Percentiles rank a stretch among this genome's conserved stretches.
phyloP scores from a whole-genome alignment of 1,284 basidiomycete genomes.

The Peniophora sp. region DNA sequence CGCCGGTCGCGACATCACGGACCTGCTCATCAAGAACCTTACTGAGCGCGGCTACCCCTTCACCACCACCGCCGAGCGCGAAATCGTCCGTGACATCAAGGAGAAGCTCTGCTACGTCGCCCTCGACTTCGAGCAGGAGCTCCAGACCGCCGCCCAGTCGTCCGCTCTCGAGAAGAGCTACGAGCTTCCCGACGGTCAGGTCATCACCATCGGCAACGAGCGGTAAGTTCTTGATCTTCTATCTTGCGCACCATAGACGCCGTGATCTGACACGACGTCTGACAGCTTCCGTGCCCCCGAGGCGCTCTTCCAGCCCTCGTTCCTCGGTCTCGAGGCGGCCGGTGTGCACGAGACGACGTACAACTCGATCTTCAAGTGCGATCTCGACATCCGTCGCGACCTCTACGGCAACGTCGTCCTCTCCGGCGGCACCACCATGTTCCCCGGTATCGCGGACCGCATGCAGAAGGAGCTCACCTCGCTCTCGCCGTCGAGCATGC shows the following conservation, averaged over 20 bases:
- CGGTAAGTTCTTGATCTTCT: constrained; percentile 38
- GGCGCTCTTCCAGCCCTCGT: constrained; percentile 93
- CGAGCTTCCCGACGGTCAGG: constrained; percentile 94
- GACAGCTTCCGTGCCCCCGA: constrained; percentile 92
- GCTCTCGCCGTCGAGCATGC: constrained; percentile 80
- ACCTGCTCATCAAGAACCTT: constrained; percentile 88
- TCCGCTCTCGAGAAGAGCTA: constrained; percentile 93
- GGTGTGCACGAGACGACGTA: constrained; percentile 97
- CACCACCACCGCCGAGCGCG: constrained; percentile 90
- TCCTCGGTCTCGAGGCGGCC: constrained; percentile 87
- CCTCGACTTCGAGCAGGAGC: constrained; percentile 94
- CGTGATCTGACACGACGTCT: background rate
- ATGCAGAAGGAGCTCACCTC: constrained; percentile 97
- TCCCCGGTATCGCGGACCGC: constrained; percentile 93
- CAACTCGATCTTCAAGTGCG: constrained; percentile 82
- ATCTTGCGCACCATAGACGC: background rate
- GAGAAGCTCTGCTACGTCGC: constrained; percentile 98
- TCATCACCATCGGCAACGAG: constrained; percentile 95
- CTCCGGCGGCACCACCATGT: constrained; percentile 95
- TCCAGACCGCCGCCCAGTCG: constrained; percentile 88
- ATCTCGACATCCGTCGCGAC: constrained; percentile 80
- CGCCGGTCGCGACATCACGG: constrained; percentile 92
- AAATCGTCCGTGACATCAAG: constrained; percentile 97
- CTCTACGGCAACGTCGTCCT: constrained; percentile 93
- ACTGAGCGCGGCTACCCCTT: constrained; percentile 94